Conservation (phyloP, 441 rosid species). For the Jatropha multifida region DNA sequence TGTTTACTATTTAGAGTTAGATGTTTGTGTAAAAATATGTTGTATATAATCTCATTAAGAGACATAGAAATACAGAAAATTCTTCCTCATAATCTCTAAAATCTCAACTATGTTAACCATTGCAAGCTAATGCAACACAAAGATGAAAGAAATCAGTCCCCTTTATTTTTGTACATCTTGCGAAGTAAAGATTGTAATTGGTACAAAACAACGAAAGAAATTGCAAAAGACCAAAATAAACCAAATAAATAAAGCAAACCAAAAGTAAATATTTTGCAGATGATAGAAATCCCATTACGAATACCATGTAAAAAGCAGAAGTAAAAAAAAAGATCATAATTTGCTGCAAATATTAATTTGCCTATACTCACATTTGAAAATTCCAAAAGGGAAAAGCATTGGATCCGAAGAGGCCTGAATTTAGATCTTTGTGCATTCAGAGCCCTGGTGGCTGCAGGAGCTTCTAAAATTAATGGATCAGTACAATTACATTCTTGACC, state of each 20-base stretch:
- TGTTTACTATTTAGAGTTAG: too few species aligned
- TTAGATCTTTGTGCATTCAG: constrained; percentile 70
- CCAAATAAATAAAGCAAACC: not conserved
- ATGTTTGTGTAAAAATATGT: too few species aligned
- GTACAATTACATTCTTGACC: constrained; percentile 35
- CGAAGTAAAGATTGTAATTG: not conserved
- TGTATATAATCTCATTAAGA: too few species aligned
- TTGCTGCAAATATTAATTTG: not conserved
- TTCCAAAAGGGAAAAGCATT: constrained; percentile 61
- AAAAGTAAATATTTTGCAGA: not conserved
- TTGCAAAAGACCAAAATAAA: not conserved
- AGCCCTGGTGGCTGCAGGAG: constrained; percentile 50
- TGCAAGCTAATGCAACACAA: too few species aligned
- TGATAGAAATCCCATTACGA: not conserved
- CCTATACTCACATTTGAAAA: constrained; percentile 50
- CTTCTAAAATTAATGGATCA: constrained; percentile 48
- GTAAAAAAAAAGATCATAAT: not conserved
- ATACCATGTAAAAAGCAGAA: not conserved
- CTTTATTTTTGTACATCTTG: not conserved
- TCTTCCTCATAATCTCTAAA: too few species aligned
- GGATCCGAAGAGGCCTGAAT: constrained; percentile 73
- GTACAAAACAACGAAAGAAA: not conserved
- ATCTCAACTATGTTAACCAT: too few species aligned
- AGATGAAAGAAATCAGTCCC: not conserved
- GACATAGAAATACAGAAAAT: too few species aligned